Evolutionary conservation across 2,329 filamentous ascomycete genomes (phyloP).

Genomic region (Curvularia spicifera): DNA sequence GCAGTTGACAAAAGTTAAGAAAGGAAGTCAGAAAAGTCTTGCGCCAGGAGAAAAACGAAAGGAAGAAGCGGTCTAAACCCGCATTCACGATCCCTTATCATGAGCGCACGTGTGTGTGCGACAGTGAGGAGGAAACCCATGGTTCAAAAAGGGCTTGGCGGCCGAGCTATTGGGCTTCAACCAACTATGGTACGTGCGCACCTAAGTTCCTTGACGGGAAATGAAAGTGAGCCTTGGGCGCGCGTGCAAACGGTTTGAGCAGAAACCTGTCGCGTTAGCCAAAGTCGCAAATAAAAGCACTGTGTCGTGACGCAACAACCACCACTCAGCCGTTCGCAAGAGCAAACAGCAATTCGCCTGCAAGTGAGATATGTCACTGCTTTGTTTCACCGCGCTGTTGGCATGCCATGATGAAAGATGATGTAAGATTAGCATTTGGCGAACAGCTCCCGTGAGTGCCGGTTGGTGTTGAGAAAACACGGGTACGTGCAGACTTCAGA

Average conservation of each 20-base stretch:
- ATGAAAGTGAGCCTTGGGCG: constrained; percentile 1
- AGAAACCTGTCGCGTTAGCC: not conserved
- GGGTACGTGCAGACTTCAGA: not conserved
- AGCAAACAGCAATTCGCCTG: constrained; percentile 8
- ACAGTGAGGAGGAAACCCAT: constrained; percentile 7
- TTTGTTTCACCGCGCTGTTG: not conserved
- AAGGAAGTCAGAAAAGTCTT: not conserved
- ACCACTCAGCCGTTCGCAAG: not conserved
- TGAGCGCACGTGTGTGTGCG: not conserved
- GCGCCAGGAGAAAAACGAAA: not conserved
- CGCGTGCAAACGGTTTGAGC: not conserved
- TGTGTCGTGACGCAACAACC: not conserved
- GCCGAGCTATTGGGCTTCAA: constrained; percentile 4
- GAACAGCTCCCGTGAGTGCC: not conserved
- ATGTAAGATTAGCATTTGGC: not conserved
- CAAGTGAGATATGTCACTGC: not conserved
- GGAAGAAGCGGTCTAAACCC: not conserved
- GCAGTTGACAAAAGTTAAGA: not conserved
- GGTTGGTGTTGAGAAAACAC: not conserved
- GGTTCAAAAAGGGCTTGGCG: constrained; percentile 6
- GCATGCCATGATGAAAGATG: constrained; percentile 2
- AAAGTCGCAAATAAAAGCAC: not conserved
- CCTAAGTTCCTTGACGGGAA: not conserved
- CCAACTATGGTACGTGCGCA: constrained; percentile 11
- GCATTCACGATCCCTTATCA: not conserved